Evolutionary conservation across 2,329 filamentous ascomycete genomes (phyloP), one percentile per base, ranked within the genome.

Genomic region (Penicillium hesseltinei): DNA sequence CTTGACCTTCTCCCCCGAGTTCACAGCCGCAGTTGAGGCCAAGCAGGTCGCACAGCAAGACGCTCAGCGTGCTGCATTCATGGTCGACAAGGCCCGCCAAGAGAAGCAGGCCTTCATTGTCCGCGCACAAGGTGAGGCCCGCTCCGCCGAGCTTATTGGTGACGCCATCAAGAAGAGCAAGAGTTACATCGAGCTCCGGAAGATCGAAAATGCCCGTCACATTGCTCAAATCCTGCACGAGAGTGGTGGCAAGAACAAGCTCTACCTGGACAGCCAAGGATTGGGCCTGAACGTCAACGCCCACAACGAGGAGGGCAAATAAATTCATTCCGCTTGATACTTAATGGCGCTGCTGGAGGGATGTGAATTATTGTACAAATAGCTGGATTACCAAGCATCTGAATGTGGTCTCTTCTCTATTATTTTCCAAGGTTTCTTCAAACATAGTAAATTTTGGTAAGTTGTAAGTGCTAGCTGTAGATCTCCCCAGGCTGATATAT

Each of bases 91-190:
- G 82, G 94, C 94, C 53, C 88, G 94, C 66, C 94, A 99, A 80
- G 94, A 99, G 84, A 99, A 99, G 84, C 94, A 99, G 80, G 94
- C 94, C 69, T 97, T 92, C 81, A 92, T 99, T 55, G 94, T 99
- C 73, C 91, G 92, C 79, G 94, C 94, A 4, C 94, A 97, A 86
- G 94, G 94, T 91, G 94, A 99, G 81, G 94, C 94, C 49, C 90
- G 94, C 65, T 97, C 94, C 39, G 94, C 94, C 46, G 92, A 99
- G 80, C 88, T 99, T 63, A 97, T 99, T 71, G 94, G 94, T 78
- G 94, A 99, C 52, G 94, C 94, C 61, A 96, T 99, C 87, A 99
- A 97, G 90, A 99, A 97, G 89, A 95, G 85, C 82, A 89, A 92
- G 80, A 89, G 91, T 64, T 99, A 99, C 76, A 86, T 99, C 63